phyloP scores from a whole-genome alignment of 352 stramenopile genomes.

The Pythium volutum region DNA sequence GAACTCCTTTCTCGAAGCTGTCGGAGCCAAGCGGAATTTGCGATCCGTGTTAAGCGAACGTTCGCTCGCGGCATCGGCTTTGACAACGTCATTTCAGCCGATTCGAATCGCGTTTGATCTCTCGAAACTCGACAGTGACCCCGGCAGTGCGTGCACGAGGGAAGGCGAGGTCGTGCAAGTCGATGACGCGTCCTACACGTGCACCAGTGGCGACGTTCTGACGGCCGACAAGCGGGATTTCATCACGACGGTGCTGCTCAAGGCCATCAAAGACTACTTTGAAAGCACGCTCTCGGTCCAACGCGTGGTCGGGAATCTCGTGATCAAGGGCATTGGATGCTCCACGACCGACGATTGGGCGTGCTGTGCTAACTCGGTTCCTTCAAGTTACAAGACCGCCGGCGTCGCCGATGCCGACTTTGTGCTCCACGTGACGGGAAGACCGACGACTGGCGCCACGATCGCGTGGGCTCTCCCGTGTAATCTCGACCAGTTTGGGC shows the following conservation, averaged over 20 bases:
- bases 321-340: constrained; percentile 56
- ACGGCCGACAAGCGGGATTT: constrained; percentile 69
- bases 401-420: constrained; percentile 72
- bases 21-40: constrained; percentile 29
- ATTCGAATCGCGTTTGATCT: constrained; percentile 80
- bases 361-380: constrained; percentile 56
- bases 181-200: constrained; percentile 51
- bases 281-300: constrained; percentile 58
- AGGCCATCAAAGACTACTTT: constrained; percentile 64
- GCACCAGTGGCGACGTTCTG: constrained; percentile 49
- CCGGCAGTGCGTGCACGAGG: constrained; percentile 53
- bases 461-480: constrained; percentile 81
- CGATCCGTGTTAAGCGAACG: constrained; percentile 19
- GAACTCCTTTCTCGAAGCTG: constrained; percentile 39
- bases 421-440: constrained; percentile 70
- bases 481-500: constrained; percentile 74
- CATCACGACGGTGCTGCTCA: constrained; percentile 61
- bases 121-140: constrained; percentile 70
- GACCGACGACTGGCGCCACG: constrained; percentile 61
- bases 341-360: constrained; percentile 45
- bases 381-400: constrained; percentile 38
- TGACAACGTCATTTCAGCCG: constrained; percentile 43
- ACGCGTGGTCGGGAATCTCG: constrained; percentile 58
- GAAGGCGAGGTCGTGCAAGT: constrained; percentile 47
- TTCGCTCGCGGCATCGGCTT: constrained; percentile 26